phyloP scores from a whole-genome alignment of 2,329 filamentous ascomycete genomes.

The Xylaria sp. region DNA sequence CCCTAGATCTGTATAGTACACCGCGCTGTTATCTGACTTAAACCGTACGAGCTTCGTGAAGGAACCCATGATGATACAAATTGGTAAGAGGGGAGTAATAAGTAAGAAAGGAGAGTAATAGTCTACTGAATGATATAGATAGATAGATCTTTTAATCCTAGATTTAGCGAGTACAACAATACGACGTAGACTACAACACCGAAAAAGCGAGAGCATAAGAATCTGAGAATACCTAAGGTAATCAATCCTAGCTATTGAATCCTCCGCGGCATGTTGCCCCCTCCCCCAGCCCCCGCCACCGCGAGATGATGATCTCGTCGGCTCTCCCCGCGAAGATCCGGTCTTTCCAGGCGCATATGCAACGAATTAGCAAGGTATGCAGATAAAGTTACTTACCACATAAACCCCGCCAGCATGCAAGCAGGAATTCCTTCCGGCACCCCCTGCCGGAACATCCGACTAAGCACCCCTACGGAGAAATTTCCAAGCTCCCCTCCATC shows the following conservation, averaged over 20 bases:
- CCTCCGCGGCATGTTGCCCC: background rate
- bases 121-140: background rate
- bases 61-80: slow-evolving; percentile 20
- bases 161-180: background rate
- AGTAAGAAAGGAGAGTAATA: background rate
- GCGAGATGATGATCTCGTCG: background rate
- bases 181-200: too few relatives aligned
- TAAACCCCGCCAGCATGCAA: background rate
- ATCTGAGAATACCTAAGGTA: background rate
- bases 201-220: background rate
- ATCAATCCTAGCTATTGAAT: background rate
- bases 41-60: slow-evolving; percentile 40
- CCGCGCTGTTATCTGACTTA: slow-evolving; percentile 34
- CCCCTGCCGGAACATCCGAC: slow-evolving; percentile 1
- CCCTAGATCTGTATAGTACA: slow-evolving; percentile 39
- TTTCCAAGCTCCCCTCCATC: background rate
- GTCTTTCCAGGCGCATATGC: background rate
- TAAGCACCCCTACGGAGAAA: slow-evolving; percentile 10
- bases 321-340: background rate
- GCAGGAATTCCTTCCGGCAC: background rate
- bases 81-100: background rate
- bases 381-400: background rate
- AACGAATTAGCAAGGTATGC: background rate
- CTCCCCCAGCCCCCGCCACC: too few relatives aligned
- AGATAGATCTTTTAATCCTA: background rate